These are phyloP conservation scores for Asterophora parasitica DNA, from an alignment of 768 basidiomycete species.

Conservation along the genomic window DNA sequence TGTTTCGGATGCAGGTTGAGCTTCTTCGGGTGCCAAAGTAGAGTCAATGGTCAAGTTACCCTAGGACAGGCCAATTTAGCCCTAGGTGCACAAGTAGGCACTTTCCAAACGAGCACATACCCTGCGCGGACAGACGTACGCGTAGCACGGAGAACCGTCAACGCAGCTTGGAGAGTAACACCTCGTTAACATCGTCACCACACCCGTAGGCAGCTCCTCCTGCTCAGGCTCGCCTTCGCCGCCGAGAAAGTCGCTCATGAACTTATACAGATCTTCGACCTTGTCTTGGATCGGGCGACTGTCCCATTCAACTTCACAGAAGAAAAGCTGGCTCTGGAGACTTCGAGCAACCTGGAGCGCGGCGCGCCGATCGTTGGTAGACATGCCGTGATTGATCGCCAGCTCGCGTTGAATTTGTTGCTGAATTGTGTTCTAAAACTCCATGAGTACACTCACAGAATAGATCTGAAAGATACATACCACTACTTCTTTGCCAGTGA, in stretches of 20 bases:
- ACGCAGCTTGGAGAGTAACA: slow-evolving; percentile 88
- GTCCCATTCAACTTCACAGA: slow-evolving; percentile 97
- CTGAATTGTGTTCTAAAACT: slow-evolving; percentile 75
- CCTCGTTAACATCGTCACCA: slow-evolving; percentile 83
- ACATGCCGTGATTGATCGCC: slow-evolving; percentile 66
- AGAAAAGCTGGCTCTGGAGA: slow-evolving; percentile 89
- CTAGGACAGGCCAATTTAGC: slow-evolving; percentile 17
- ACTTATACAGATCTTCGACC: slow-evolving; percentile 92
- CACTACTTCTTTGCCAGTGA: slow-evolving; percentile 93
- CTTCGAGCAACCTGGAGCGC: slow-evolving; percentile 87
- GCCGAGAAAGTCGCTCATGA: slow-evolving; percentile 77
- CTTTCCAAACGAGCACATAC: slow-evolving; percentile 28
- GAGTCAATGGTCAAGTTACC: slow-evolving; percentile 27
- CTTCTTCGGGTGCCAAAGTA: slow-evolving; percentile 26
- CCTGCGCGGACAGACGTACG: slow-evolving; percentile 72
- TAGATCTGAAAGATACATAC: slow-evolving; percentile 40
- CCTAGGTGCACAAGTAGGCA: background rate
- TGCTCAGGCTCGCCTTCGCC: slow-evolving; percentile 53
- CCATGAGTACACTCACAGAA: background rate
- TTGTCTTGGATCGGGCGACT: slow-evolving; percentile 76
- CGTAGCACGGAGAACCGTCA: slow-evolving; percentile 78
- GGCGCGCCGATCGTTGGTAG: slow-evolving; percentile 73
- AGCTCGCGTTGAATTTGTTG: slow-evolving; percentile 82
- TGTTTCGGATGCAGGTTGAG: slow-evolving; percentile 28
- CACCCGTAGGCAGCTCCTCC: slow-evolving; percentile 78